Evolutionary conservation across 2,329 filamentous ascomycete species (phyloP), one percentile per base, ranked within the genome.

Genomic region (Diplodia corticola): DNA sequence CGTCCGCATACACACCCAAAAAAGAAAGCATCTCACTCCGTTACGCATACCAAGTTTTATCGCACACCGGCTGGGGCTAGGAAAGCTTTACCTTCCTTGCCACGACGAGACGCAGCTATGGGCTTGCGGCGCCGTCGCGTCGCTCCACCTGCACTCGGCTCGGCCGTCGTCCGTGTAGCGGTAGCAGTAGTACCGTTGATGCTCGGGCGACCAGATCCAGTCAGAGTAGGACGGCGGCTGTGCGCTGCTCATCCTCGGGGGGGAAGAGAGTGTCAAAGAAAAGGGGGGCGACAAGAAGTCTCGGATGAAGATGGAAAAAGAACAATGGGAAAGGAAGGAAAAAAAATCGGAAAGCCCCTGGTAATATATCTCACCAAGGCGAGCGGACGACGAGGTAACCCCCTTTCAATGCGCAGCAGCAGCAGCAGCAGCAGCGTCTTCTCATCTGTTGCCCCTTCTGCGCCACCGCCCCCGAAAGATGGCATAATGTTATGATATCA

Each of bases 401-500:
- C 37, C 37, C 15, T 37, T 28, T 6, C 35, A 37, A 13, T 17
- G 35, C 35, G 3, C 4, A 3, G 35, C 35, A 37, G 35, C 35
- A 4, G 12, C n/a, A n/a, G n/a, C n/a, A n/a, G n/a, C n/a, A n/a
- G n/a, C n/a, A n/a, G n/a, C n/a, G n/a, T n/a, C n/a, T n/a, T n/a
- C n/a, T n/a, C n/a, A n/a, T n/a, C n/a, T n/a, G n/a, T n/a, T n/a
- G n/a, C n/a, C n/a, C n/a, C n/a, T n/a, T n/a, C n/a, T n/a, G n/a
- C n/a, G n/a, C n/a, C n/a, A n/a, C n/a, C n/a, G n/a, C n/a, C 17
- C 30, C 49, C 30, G 9, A 33, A 10, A 28, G 51, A 44, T 20
- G 51, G 57, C 57, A 61, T 61, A 33, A 49, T 49, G 44, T 33
- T 49, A 61, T 61, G 57, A 61, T 61, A 61, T 61, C 57, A 61